These are phyloP conservation scores for Sporopachydermia cereana DNA, from an alignment of 1,139 yeast genomes.

Conservation along the genomic window DNA sequence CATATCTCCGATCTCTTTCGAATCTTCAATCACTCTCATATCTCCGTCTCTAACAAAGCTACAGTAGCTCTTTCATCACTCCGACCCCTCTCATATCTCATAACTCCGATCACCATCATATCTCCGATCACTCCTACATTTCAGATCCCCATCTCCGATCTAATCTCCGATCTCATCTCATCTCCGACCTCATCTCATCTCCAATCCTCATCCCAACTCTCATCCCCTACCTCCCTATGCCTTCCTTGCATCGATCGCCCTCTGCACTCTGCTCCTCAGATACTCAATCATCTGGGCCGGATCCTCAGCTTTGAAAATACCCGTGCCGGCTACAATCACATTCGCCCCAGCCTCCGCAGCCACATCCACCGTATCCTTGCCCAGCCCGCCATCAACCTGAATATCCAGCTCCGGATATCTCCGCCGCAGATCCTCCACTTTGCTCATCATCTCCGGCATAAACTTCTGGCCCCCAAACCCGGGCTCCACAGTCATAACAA, in stretches of 20 bases:
- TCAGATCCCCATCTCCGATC: no score
- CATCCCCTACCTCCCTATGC: background rate
- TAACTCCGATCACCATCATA: no score
- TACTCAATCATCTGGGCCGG: slow-evolving; percentile 62
- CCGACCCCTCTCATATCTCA: no score
- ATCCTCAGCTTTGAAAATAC: slow-evolving; percentile 74
- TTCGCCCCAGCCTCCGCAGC: slow-evolving; percentile 97
- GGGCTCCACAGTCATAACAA: slow-evolving; percentile 97
- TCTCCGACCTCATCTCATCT: background rate
- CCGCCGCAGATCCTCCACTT: slow-evolving; percentile 65
- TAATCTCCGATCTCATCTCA: no score
- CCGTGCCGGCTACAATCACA: slow-evolving; percentile 96
- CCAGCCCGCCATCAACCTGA: slow-evolving; percentile 96
- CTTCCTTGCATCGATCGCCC: slow-evolving; percentile 17
- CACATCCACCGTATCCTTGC: slow-evolving; percentile 64
- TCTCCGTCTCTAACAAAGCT: no score
- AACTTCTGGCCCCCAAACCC: slow-evolving; percentile 98
- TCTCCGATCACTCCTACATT: no score
- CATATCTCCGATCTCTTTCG: no score
- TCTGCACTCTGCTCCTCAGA: slow-evolving; percentile 50
- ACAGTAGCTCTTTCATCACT: no score
- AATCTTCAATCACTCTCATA: no score
- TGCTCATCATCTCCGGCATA: slow-evolving; percentile 94
- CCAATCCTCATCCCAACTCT: background rate
- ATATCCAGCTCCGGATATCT: slow-evolving; percentile 72